Evolutionary conservation across 2,329 filamentous ascomycete species (phyloP), one percentile per base, ranked within the genome.

Genomic region (Sclerotinia spermophila): DNA sequence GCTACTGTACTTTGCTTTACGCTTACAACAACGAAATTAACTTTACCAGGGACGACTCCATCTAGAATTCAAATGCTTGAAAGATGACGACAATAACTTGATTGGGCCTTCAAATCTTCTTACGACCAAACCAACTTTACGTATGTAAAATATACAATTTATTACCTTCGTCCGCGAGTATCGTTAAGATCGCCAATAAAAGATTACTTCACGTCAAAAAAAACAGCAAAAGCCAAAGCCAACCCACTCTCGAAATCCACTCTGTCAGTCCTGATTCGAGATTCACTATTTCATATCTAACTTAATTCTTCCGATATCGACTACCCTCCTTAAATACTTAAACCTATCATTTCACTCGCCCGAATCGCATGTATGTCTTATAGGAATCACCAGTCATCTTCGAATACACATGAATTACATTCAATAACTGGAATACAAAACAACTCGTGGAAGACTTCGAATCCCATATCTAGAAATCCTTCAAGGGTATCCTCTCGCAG

Each of bases 341-440:
- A 42, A 40, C n/a, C 3, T 38, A 35, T 40, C 30, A 40, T 30
- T 27, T 42, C 60, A 58, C 27, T 38, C 44, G 40, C 24, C 44
- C 30, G 30, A 72, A 72, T 59, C 75, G 75, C 75, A 73, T 77
- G 75, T 67, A 78, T 78, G 77, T 78, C 76, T 78, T 72, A 76
- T 71, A 68, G 73, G 70, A 65, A 71, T 74, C 77, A 75, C 48
- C 75, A 69, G 70, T 53, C 68, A 44, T 68, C 70, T 42, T 55
- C 45, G 33, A 65, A 53, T 68, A 67, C 55, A 61, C 60, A 71
- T 51, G 40, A 71, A 15, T 38, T 48, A 30, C 35, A 73, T 30
- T 55, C 62, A 51, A 56, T 65, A 64, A 59, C 70, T 60, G 45
- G 48, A 38, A 56, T 74, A 35, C 48, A 73, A 44, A 68, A 68